Evolutionary conservation across 2,329 filamentous ascomycete genomes (phyloP), one percentile per base, ranked within the genome.

Genomic region (Colletotrichum sp.): DNA sequence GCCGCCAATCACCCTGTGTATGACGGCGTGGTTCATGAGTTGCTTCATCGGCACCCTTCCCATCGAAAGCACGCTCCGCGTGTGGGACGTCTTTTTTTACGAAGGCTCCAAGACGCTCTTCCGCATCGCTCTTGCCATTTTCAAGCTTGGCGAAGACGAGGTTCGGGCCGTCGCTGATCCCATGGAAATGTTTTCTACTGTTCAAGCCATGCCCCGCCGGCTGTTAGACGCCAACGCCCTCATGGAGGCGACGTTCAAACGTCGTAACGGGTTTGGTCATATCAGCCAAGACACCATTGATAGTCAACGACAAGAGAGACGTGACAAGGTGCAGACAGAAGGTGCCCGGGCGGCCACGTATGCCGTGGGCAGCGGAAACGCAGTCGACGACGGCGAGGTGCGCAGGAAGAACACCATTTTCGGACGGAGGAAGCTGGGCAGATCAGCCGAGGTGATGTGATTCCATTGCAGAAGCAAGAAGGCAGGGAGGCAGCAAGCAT

Each of bases 11-110:
- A 97, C 95, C 1, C 90, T 99, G 7, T 98, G 96, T 79, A 95
- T 97, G 84, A 98, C 96, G 12, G 95, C 96, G 6, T 99, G 96
- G 96, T 98, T 99, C 84, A 98, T 99, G 96, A 98, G 95, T 65
- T 95, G 97, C 80, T 98, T 97, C 84, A 97, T 98, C 77, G 96
- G 96, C 69, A 98, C 95, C 1, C 87, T 99, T 22, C 96, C 96
- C 3, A 96, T 98, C 77, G 96, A 99, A 85, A 95, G 94, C 22
- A 96, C 96, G 0, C 90, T 98, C 22, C 94, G 96, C 9, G 95
- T 98, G 2, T 99, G 96, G 96, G 96, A 99, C 80, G 92, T 95
- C 2, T 96, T 99, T 82, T 98, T 98, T 84, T 98, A 98, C 84
- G 96, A 99, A 84, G 96, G 96, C 5, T 96, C 94, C 65, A 98